phyloP scores from a whole-genome alignment of 2,329 filamentous ascomycete species.

The Talaromyces sp. region DNA sequence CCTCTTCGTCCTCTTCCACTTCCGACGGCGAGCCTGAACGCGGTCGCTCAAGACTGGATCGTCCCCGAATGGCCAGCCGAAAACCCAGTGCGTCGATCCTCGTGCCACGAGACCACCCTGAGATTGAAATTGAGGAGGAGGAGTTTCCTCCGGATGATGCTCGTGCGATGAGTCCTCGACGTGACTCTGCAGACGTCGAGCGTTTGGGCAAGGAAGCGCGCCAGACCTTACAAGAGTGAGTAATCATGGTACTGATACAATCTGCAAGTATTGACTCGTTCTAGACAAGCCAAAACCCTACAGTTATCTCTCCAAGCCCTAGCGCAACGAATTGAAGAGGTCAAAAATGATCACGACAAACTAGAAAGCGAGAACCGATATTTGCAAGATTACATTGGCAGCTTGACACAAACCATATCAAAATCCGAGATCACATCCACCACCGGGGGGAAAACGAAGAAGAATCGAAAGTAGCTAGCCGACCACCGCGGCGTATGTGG shows the following conservation, averaged over 20 bases:
- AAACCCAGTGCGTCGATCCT: slow-evolving; percentile 81
- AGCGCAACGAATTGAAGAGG: slow-evolving; percentile 89
- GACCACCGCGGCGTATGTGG: slow-evolving; percentile 1
- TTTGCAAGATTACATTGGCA: slow-evolving; percentile 94
- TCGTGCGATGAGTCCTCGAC: slow-evolving; percentile 86
- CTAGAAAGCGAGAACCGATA: slow-evolving; percentile 97
- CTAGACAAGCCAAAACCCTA: slow-evolving; percentile 78
- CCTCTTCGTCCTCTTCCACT: slow-evolving; percentile 47
- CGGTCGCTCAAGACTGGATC: slow-evolving; percentile 44
- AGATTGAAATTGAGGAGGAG: slow-evolving; percentile 68
- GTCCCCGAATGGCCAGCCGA: slow-evolving; percentile 67
- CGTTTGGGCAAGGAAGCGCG: slow-evolving; percentile 79
- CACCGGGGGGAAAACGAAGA: slow-evolving; percentile 51
- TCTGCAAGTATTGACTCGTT: not conserved
- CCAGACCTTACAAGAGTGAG: slow-evolving; percentile 59
- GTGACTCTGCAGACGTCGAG: slow-evolving; percentile 88
- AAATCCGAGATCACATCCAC: slow-evolving; percentile 55
- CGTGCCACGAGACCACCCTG: slow-evolving; percentile 70
- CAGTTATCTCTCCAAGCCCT: slow-evolving; percentile 87
- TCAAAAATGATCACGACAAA: slow-evolving; percentile 92
- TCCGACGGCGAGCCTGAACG: slow-evolving; percentile 46
- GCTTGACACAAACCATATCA: slow-evolving; percentile 73
- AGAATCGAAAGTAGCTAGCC: slow-evolving; percentile 35
- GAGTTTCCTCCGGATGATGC: slow-evolving; percentile 84
- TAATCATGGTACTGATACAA: not conserved